Conservation (phyloP, 2,329 filamentous ascomycete species). For the Pyrenochaeta sp. region DNA sequence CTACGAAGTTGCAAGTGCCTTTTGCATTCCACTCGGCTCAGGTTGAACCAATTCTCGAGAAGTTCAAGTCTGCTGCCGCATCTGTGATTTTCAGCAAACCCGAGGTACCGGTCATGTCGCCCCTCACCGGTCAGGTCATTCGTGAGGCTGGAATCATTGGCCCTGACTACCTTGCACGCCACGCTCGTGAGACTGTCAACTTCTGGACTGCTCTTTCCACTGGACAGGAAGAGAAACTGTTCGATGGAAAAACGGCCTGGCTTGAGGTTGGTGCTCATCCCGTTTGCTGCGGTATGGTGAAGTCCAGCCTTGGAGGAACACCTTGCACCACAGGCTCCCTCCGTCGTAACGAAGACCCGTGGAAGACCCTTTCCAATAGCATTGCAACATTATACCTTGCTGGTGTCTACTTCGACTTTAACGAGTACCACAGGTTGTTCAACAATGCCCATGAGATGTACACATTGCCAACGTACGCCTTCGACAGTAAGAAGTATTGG, state of each 20-base stretch:
- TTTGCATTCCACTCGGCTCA: slow-evolving; percentile 74
- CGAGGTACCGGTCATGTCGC: slow-evolving; percentile 71
- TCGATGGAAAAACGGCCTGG: slow-evolving; percentile 74
- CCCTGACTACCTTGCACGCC: slow-evolving; percentile 69
- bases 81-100: slow-evolving; percentile 67
- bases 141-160: slow-evolving; percentile 65
- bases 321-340: slow-evolving; percentile 68
- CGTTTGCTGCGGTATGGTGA: slow-evolving; percentile 73
- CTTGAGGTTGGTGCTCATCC: slow-evolving; percentile 80
- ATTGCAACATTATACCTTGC: slow-evolving; percentile 68
- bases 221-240: slow-evolving; percentile 65
- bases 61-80: slow-evolving; percentile 65
- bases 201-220: slow-evolving; percentile 70
- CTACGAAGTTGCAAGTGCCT: slow-evolving; percentile 69
- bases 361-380: slow-evolving; percentile 68
- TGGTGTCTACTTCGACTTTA: slow-evolving; percentile 73
- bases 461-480: slow-evolving; percentile 73
- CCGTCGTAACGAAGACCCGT: slow-evolving; percentile 68
- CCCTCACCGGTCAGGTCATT: slow-evolving; percentile 69
- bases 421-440: slow-evolving; percentile 73
- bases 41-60: slow-evolving; percentile 68
- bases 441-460: slow-evolving; percentile 66
- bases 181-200: slow-evolving; percentile 74
- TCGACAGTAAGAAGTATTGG: slow-evolving; percentile 77
- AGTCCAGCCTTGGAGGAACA: slow-evolving; percentile 65